phyloP scores from a whole-genome alignment of 2,329 filamentous ascomycete genomes.

The Arachnomyces sp. region DNA sequence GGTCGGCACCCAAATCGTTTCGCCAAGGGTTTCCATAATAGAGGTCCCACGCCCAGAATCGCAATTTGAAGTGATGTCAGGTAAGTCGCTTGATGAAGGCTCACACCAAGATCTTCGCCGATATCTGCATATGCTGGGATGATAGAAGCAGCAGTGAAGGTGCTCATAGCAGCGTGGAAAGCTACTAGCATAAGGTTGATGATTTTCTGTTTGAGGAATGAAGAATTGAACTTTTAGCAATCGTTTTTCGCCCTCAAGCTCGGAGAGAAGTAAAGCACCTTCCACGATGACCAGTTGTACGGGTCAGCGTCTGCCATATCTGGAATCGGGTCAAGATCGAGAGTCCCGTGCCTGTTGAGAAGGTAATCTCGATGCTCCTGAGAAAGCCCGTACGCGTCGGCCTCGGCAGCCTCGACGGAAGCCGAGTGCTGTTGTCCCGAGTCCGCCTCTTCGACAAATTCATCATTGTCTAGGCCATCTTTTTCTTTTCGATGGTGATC shows the following conservation, averaged over 20 bases:
- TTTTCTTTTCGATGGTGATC: too few relatives aligned
- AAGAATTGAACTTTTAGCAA: conserved; percentile 2
- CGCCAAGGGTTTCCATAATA: conserved; percentile 52
- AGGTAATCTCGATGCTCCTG: conserved; percentile 40
- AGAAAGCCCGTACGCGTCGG: conserved; percentile 8
- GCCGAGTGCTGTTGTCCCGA: conserved; percentile 23
- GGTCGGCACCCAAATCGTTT: conserved; percentile 49
- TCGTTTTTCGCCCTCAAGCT: not conserved
- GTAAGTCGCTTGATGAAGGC: conserved; percentile 45
- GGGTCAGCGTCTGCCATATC: conserved; percentile 45
- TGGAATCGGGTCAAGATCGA: conserved; percentile 49
- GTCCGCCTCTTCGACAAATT: conserved; percentile 8
- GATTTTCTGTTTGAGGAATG: conserved; percentile 36
- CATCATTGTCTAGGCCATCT: too few relatives aligned
- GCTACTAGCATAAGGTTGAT: conserved; percentile 48
- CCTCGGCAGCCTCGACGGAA: not conserved
- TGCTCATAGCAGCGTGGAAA: conserved; percentile 52
- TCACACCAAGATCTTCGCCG: conserved; percentile 42
- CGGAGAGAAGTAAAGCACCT: conserved; percentile 23
- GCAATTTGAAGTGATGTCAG: conserved; percentile 50
- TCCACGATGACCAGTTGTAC: conserved; percentile 50
- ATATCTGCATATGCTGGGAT: conserved; percentile 50
- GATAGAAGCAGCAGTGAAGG: conserved; percentile 49
- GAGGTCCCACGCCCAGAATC: conserved; percentile 46
- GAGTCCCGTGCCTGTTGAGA: conserved; percentile 45